A percentile compares a stretch with the other conserved stretches of the same genome.
phyloP scores from a whole-genome alignment of 495 filamentous ascomycete species.

The Neurospora tetrasperma region DNA sequence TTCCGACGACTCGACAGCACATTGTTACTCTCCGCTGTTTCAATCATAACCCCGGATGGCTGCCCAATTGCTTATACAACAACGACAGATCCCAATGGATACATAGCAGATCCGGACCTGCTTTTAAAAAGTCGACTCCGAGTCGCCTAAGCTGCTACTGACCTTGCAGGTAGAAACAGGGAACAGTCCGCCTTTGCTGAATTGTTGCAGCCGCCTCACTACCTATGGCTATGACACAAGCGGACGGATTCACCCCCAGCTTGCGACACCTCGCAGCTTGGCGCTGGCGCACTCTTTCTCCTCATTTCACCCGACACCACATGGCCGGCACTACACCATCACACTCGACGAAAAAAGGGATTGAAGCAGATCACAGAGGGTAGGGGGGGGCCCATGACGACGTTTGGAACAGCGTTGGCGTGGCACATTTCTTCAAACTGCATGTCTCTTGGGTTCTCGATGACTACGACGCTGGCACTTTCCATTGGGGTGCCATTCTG shows the following conservation, averaged over 20 bases:
- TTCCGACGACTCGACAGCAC: background rate
- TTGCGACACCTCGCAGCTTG: background rate
- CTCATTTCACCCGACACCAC: background rate
- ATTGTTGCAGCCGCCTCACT: background rate
- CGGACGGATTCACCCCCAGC: background rate
- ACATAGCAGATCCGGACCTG: background rate
- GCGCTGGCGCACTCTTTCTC: background rate
- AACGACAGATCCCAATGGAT: background rate
- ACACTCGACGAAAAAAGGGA: background rate
- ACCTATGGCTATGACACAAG: background rate
- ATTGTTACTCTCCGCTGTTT: background rate
- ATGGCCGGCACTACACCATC: background rate
- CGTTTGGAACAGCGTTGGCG: background rate
- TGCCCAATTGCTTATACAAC: background rate
- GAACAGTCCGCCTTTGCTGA: background rate
- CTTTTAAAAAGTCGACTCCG: background rate
- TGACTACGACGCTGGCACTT: slow-evolving; percentile 7
- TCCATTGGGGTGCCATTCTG: background rate
- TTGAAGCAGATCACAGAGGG: background rate
- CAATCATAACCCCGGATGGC: background rate
- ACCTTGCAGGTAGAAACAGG: background rate
- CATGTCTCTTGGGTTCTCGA: background rate
- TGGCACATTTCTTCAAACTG: background rate
- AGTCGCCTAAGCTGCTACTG: background rate
- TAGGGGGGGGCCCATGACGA: background rate